Evolutionary conservation across 163 green algal species (phyloP).

Genomic region (Chlamydomonas reinhardtii): DNA sequence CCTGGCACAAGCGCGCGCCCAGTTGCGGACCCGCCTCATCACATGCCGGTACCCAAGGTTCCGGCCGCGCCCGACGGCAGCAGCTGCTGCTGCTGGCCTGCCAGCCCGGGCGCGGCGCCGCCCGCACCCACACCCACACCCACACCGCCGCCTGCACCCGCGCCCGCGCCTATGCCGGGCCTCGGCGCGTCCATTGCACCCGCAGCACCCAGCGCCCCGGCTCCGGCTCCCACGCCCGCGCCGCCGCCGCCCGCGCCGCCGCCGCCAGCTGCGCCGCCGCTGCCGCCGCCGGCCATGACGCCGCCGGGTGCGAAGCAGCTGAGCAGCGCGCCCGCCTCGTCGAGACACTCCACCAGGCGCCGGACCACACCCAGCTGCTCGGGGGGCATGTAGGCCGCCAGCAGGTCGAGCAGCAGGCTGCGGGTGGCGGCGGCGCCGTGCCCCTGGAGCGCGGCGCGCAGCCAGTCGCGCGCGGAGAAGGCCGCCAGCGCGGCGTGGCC

Average conservation of each 20-base stretch:
- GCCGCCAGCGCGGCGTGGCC: slow-evolving; percentile 15
- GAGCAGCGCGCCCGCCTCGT: slow-evolving; percentile 28
- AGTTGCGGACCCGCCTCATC: no score
- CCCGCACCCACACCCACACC: no score
- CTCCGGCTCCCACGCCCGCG: background rate
- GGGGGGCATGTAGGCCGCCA: slow-evolving; percentile 2
- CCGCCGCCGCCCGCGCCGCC: background rate
- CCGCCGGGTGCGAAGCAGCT: slow-evolving; percentile 34
- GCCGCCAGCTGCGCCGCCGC: background rate
- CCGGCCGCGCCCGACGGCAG: no score
- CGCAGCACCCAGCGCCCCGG: background rate
- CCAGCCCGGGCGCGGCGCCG: no score
- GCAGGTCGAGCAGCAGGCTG: slow-evolving; percentile 4
- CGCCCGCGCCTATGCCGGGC: no score
- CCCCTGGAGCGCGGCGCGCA: slow-evolving; percentile 30
- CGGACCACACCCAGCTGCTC: slow-evolving; percentile 5
- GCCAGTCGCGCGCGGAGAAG: slow-evolving; percentile 22
- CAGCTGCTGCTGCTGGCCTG: no score
- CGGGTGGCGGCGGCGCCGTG: slow-evolving; percentile 9
- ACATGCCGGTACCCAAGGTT: no score
- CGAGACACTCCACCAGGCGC: slow-evolving; percentile 33
- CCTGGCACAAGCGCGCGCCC: no score
- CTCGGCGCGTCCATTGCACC: background rate
- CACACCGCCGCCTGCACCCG: no score
- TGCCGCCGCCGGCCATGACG: background rate